These are phyloP conservation scores for Paraphoma sp. DNA, from an alignment of 2,329 filamentous ascomycete genomes.

Conservation along the genomic window DNA sequence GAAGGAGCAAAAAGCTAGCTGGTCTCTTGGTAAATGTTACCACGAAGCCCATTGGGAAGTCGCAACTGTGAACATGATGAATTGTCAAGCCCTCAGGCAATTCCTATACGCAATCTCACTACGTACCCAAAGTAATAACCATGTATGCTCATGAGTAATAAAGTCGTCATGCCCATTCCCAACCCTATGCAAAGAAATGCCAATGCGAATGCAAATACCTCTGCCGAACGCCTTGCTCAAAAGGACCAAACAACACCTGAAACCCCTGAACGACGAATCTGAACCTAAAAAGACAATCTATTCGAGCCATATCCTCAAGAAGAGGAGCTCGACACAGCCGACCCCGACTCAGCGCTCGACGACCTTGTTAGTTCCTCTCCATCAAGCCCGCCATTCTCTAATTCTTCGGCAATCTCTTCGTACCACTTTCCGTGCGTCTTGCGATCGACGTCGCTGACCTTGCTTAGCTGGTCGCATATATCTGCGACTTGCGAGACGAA, in stretches of 20 bases:
- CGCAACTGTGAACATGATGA: too few relatives aligned
- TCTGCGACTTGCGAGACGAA: conserved; percentile 73
- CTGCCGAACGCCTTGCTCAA: conserved; percentile 13
- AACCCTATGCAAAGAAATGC: neutral
- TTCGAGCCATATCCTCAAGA: neutral
- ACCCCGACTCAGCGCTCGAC: conserved; percentile 31
- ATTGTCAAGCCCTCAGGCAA: neutral
- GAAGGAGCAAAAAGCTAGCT: too few relatives aligned
- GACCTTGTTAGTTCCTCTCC: conserved; percentile 35
- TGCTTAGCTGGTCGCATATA: conserved; percentile 72
- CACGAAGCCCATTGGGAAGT: too few relatives aligned
- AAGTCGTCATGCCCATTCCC: neutral
- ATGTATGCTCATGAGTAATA: neutral
- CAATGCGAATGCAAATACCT: conserved; percentile 8
- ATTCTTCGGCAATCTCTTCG: conserved; percentile 67
- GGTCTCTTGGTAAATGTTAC: too few relatives aligned
- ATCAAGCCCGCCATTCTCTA: conserved; percentile 48
- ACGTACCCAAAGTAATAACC: neutral
- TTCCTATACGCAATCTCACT: neutral
- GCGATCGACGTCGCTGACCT: conserved; percentile 71
- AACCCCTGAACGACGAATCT: neutral
- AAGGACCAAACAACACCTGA: conserved; percentile 3
- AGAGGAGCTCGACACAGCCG: conserved; percentile 7
- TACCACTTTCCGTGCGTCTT: conserved; percentile 74
- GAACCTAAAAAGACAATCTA: neutral